phyloP scores from a whole-genome alignment of 2,329 filamentous ascomycete genomes.

The Pseudopyricularia cyperi region DNA sequence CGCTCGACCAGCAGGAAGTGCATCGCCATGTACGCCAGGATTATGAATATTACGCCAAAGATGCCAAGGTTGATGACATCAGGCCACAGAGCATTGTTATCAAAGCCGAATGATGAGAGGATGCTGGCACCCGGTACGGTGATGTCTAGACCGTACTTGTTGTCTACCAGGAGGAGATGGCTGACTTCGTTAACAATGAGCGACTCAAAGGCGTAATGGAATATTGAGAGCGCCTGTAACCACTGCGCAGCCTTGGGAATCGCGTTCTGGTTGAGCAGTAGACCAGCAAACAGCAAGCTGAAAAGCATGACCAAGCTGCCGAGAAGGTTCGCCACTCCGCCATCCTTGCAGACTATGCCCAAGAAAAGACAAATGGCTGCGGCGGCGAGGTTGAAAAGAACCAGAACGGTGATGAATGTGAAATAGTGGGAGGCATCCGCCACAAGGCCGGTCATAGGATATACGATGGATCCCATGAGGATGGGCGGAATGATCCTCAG shows the following conservation, averaged over 20 bases:
- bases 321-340: conserved; percentile 81
- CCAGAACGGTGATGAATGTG: conserved; percentile 80
- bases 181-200: conserved; percentile 96
- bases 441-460: conserved; percentile 92
- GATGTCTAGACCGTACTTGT: conserved; percentile 93
- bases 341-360: conserved; percentile 86
- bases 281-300: conserved; percentile 83
- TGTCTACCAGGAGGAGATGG: conserved; percentile 76
- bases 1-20: conserved; percentile 87
- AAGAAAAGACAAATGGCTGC: conserved; percentile 92
- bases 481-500: conserved; percentile 89
- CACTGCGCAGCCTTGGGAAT: conserved; percentile 77
- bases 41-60: conserved; percentile 71
- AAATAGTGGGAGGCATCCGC: conserved; percentile 74
- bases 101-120: conserved; percentile 86
- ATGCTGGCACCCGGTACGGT: conserved; percentile 92
- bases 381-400: conserved; percentile 91
- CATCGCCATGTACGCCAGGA: conserved; percentile 86
- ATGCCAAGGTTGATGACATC: conserved; percentile 73
- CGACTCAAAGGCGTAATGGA: conserved; percentile 95
- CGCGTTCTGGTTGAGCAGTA: conserved; percentile 87
- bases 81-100: conserved; percentile 72
- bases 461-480: conserved; percentile 89
- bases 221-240: conserved; percentile 90
- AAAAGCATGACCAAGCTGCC: conserved; percentile 97